Percentiles rank a stretch among this genome's conserved stretches.
Conservation (phyloP, 2,329 filamentous ascomycete genomes). For the Macrophomina phaseolina region DNA sequence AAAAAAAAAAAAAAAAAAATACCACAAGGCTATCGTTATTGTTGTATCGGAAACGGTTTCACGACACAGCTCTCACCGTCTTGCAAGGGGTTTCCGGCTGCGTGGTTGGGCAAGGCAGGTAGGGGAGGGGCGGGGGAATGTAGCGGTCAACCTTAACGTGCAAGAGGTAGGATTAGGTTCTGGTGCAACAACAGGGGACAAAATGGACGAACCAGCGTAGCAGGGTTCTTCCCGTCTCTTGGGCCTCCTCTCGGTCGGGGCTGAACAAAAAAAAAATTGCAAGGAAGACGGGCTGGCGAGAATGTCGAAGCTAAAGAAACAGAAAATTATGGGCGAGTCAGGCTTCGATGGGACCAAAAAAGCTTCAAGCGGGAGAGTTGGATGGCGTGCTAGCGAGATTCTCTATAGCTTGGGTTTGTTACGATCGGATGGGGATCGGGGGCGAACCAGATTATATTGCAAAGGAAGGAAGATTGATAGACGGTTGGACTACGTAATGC, state of each 20-base stretch:
- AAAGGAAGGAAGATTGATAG: background rate
- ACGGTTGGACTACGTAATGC: background rate
- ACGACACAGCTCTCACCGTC: background rate
- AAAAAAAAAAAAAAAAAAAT: background rate
- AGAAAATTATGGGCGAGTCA: background rate
- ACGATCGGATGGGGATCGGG: background rate
- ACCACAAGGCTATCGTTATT: background rate
- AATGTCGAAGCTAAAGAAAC: background rate
- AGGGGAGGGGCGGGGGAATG: background rate
- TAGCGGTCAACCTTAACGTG: background rate
- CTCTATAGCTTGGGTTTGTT: background rate
- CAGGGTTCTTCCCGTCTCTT: background rate
- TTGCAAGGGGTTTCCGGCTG: background rate
- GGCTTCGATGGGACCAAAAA: background rate
- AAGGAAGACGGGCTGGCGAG: background rate
- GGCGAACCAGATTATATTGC: background rate
- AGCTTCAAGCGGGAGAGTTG: background rate
- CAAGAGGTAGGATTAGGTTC: background rate
- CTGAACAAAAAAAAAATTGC: background rate
- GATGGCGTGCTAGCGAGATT: background rate
- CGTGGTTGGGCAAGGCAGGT: background rate
- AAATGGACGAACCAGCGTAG: background rate
- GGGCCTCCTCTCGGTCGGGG: background rate
- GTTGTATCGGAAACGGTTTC: constrained; percentile 7
- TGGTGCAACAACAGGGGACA: background rate